Base-by-base conservation (phyloP, 495 filamentous ascomycete genomes). In the Penicillium steckii region DNA sequence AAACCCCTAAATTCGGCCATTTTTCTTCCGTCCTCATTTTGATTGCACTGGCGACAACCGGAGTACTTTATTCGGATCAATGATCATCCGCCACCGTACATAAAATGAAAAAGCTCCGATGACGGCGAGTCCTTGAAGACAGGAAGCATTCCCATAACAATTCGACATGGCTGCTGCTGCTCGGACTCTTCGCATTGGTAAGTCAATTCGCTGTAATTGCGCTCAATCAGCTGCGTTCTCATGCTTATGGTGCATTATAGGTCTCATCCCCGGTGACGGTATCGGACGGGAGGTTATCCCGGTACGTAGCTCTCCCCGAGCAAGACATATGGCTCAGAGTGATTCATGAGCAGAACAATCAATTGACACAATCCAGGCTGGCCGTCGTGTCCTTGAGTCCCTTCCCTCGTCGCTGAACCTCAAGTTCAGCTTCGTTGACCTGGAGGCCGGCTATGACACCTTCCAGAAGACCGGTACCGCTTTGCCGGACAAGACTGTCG, bases 271-370 rank as follows among this genome's bases (percentile, higher is more conserved):
- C 69, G 94, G 94, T 68, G 94, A 98, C 77, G 94, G 94, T 70
- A 98, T 98, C 72, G 94, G 94, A 69, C 89, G 89, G 65, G 94
- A 98, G 75, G 94, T 98, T 69, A 96, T 98, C 72, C 95, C 95
- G 57, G 79, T 81, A 68, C 53, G 72, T 62, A 51, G 18, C 44
- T 46, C 32, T 45, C 32, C 32, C 44, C 15, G 33, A 53, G 18
- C 50, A 23, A 21, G 30, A 52, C 49, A 43, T n/a, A n/a, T n/a
- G n/a, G 42, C 56, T 32, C 26, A 46, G 44, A 29, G 18, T 43
- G 24, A 56, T 59, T 46, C 24, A 30, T 52, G 54, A 21, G 47
- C 49, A 48, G 35, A 24, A 38, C 32, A 38, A 19, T 44, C 63
- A 56, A 57, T 56, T 55, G 54, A 35, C 27, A 40, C 2, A 42